These are phyloP conservation scores for Termitomyces sp. DNA, from an alignment of 768 basidiomycete species.

Conservation along the genomic window DNA sequence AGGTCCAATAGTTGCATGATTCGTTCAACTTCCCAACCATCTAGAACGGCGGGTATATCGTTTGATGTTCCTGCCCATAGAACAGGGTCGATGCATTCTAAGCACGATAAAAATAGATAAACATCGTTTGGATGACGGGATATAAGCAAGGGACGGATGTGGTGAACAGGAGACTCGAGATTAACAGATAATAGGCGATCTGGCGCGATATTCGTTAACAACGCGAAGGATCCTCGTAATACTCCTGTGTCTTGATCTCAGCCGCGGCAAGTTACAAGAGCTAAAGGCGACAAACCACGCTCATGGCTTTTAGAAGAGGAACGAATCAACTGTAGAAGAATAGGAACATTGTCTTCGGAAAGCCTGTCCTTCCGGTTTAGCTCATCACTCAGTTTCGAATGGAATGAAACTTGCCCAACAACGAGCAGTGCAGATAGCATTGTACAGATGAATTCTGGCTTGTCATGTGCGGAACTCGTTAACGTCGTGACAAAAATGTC, in stretches of 20 bases:
- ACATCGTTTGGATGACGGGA: slow-evolving; percentile 58
- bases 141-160: slow-evolving; percentile 55
- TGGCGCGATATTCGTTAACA: slow-evolving; percentile 28
- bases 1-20: slow-evolving; percentile 69
- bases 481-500: slow-evolving; percentile 8
- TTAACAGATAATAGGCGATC: slow-evolving; percentile 24
- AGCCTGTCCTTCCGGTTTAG: slow-evolving; percentile 14
- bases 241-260: slow-evolving; percentile 23
- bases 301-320: slow-evolving; percentile 20
- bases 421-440: slow-evolving; percentile 24
- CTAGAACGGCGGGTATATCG: slow-evolving; percentile 50
- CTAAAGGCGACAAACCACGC: slow-evolving; percentile 18
- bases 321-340: slow-evolving; percentile 25
- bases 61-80: slow-evolving; percentile 67
- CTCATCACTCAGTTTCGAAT: neutral
- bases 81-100: slow-evolving; percentile 52
- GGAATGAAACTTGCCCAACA: slow-evolving; percentile 26
- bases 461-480: neutral
- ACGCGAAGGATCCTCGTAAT: slow-evolving; percentile 35
- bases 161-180: slow-evolving; percentile 34
- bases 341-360: slow-evolving; percentile 20
- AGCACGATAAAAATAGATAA: slow-evolving; percentile 64
- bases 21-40: slow-evolving; percentile 70
- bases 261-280: neutral
- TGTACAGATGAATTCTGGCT: slow-evolving; percentile 18